phyloP scores from a whole-genome alignment of 1,284 basidiomycete genomes.

The Macrocystidia cucumis region DNA sequence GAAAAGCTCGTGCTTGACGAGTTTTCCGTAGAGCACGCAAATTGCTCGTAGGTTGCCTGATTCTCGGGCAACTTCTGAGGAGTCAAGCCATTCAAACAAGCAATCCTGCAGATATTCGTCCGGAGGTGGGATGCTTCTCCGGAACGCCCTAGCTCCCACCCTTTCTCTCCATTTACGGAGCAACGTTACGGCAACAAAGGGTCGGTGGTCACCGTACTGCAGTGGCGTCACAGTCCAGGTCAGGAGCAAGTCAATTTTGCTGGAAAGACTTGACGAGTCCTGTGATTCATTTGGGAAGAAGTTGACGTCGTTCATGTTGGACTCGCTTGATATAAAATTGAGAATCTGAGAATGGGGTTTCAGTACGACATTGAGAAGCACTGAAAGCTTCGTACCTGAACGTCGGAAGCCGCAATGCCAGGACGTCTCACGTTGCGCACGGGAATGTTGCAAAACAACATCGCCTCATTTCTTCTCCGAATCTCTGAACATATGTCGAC shows the following conservation, averaged over 20 bases:
- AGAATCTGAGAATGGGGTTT: conserved; percentile 43
- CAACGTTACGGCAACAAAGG: conserved; percentile 74
- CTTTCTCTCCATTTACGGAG: conserved; percentile 65
- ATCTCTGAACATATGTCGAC: conserved; percentile 49
- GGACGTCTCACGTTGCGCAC: conserved; percentile 49
- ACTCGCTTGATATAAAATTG: conserved; percentile 71
- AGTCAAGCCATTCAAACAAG: conserved; percentile 84
- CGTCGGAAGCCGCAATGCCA: conserved; percentile 63
- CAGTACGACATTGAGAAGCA: neutral
- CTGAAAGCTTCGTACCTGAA: conserved; percentile 42
- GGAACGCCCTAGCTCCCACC: conserved; percentile 50
- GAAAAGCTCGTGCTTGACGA: conserved; percentile 71
- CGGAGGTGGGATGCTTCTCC: conserved; percentile 48
- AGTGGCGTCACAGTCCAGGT: conserved; percentile 84
- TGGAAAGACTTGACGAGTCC: conserved; percentile 41
- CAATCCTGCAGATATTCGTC: conserved; percentile 60
- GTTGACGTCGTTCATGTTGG: conserved; percentile 52
- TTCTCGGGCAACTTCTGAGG: conserved; percentile 53
- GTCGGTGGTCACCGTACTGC: conserved; percentile 81
- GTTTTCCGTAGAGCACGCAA: conserved; percentile 72
- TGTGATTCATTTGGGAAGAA: conserved; percentile 52
- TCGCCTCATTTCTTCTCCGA: conserved; percentile 64
- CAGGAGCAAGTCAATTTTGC: conserved; percentile 74
- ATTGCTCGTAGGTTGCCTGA: conserved; percentile 52
- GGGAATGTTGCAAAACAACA: conserved; percentile 66